Evolutionary conservation across 352 stramenopile species (phyloP).

Genomic region (Pythium diclinum): DNA sequence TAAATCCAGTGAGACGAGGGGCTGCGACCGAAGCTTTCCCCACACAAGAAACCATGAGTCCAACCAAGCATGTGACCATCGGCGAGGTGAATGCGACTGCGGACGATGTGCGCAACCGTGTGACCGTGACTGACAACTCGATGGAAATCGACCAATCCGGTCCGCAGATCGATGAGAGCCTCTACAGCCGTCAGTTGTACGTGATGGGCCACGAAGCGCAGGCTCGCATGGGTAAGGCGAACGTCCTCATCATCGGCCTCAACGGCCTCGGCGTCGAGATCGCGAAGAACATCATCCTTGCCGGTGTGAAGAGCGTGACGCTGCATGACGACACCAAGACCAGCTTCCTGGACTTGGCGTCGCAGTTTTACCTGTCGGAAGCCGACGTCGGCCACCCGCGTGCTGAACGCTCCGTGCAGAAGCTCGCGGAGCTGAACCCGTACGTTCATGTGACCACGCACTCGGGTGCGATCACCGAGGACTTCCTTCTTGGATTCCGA

Average conservation of each 20-base stretch:
- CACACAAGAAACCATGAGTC: slow-evolving; percentile 37
- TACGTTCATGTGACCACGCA: slow-evolving; percentile 90
- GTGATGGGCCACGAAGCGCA: slow-evolving; percentile 99
- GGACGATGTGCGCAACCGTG: slow-evolving; percentile 66
- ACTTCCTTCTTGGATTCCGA: slow-evolving; percentile 66
- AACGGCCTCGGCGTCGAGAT: slow-evolving; percentile 96
- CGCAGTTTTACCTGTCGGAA: slow-evolving; percentile 96
- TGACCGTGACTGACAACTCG: slow-evolving; percentile 64
- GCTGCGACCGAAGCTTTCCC: slow-evolving; percentile 4
- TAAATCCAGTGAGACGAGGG: background rate
- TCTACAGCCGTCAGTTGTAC: slow-evolving; percentile 97
- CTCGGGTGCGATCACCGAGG: slow-evolving; percentile 62
- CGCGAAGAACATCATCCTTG: slow-evolving; percentile 98
- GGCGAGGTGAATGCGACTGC: slow-evolving; percentile 71
- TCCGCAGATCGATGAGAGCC: slow-evolving; percentile 67
- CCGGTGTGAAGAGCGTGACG: slow-evolving; percentile 93
- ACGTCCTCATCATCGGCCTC: slow-evolving; percentile 94
- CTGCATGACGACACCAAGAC: slow-evolving; percentile 91
- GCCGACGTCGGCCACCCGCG: slow-evolving; percentile 84
- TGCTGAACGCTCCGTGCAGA: slow-evolving; percentile 79
- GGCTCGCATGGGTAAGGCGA: slow-evolving; percentile 93
- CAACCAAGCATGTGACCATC: slow-evolving; percentile 55
- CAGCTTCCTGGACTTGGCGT: slow-evolving; percentile 87
- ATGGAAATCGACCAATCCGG: slow-evolving; percentile 66
- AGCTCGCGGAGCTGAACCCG: slow-evolving; percentile 96